Evolutionary conservation across 176 grass and related monocot species (phyloP).

Genomic region (Guadua angustifolia): DNA sequence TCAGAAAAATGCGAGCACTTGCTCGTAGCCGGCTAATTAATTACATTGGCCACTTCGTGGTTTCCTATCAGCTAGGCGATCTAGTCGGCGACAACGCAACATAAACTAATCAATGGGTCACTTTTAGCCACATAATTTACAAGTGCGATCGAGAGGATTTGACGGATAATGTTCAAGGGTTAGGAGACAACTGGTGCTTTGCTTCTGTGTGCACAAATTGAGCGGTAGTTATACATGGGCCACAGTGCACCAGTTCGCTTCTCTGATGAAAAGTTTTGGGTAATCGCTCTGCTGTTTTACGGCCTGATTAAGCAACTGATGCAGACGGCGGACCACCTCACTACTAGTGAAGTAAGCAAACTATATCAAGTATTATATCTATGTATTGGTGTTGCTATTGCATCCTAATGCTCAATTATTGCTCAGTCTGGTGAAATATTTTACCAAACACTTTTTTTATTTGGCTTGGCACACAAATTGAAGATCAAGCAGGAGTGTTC

Average conservation of each 20-base stretch:
- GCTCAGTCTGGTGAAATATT: background rate
- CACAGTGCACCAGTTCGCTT: background rate
- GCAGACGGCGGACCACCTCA: background rate
- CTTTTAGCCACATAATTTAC: conserved; percentile 31
- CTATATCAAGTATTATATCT: background rate
- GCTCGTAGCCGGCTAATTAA: background rate
- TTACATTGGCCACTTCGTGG: conserved; percentile 7
- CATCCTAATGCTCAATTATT: background rate
- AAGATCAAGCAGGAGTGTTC: background rate
- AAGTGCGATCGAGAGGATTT: conserved; percentile 18
- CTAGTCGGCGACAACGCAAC: background rate
- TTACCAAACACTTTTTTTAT: too few relatives aligned
- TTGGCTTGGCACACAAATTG: background rate
- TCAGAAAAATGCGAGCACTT: background rate
- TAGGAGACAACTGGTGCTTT: conserved; percentile 52
- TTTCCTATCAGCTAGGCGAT: background rate
- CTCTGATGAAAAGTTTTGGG: background rate
- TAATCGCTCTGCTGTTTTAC: background rate
- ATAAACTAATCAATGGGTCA: conserved; percentile 15
- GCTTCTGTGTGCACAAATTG: conserved; percentile 48
- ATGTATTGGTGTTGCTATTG: background rate
- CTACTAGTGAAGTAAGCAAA: background rate
- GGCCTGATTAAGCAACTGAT: background rate
- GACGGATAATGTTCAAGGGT: conserved; percentile 41
- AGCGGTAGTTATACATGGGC: conserved; percentile 16